A percentile compares a stretch with the other conserved stretches of the same genome.
phyloP scores from a whole-genome alignment of 805 yeast species.

The Hanseniaspora meyeri region DNA sequence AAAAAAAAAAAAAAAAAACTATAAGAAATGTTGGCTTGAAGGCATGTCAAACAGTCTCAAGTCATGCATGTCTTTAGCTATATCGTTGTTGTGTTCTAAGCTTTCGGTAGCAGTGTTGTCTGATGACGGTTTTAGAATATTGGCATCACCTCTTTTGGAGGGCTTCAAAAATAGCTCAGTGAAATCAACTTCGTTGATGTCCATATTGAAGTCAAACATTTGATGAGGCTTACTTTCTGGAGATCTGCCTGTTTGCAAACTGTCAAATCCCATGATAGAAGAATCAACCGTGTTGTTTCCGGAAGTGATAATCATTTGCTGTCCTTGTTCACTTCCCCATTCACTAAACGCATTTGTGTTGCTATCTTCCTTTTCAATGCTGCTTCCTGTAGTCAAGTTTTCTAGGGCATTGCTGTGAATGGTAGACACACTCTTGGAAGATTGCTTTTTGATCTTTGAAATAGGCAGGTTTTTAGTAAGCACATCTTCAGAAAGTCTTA shows the following conservation, averaged over 20 bases:
- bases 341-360: neutral
- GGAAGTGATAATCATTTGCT: neutral
- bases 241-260: neutral
- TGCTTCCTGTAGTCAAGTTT: neutral
- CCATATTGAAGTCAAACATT: constrained; percentile 2
- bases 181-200: constrained; percentile 26
- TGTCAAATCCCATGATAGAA: neutral
- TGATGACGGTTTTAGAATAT: neutral
- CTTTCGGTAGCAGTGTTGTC: neutral
- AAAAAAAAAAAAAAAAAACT: neutral
- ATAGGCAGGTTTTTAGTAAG: neutral
- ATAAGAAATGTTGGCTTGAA: neutral
- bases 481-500: neutral
- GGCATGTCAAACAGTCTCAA: neutral
- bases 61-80: neutral
- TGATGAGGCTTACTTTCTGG: neutral
- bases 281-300: neutral
- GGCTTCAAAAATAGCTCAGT: constrained; percentile 26
- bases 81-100: neutral
- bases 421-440: neutral
- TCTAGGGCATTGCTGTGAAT: neutral
- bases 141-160: constrained; percentile 13
- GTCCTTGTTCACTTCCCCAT: neutral
- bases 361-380: neutral
- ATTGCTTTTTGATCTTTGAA: neutral